Base-by-base conservation (phyloP, 1,284 basidiomycete species). In the Stygiomarasmius scandens region DNA sequence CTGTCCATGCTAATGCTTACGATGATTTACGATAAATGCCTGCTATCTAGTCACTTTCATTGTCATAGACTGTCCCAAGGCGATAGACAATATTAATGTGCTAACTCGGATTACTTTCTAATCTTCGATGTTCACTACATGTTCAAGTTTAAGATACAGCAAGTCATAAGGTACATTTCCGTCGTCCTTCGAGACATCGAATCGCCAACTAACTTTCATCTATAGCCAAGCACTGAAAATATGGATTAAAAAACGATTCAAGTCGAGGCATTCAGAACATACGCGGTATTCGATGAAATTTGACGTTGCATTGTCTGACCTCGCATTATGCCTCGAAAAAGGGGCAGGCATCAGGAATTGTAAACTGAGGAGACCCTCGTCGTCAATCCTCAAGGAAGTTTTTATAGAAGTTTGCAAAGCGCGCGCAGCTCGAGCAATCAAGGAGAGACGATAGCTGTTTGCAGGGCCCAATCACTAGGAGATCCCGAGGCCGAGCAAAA, bases 221-320 rank as follows among this genome's bases (percentile, higher is more conserved):
- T 4, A 85, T 66, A 2, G 83, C 75, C 48, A 84, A 68, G 68
- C 82, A 85, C 83, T 85, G 47, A 11, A 50, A 43, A n/a, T 19
- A 45, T 49, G 14, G 44, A 50, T 52, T 48, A 32, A 44, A n/a
- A 16, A 32, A 23, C 16, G 20, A 23, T 19, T 25, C 22, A 24
- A 22, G 46, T 49, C 23, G 34, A 52, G 23, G 41, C n/a, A 20
- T 43, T n/a, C n/a, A n/a, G 49, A n/a, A 78, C 88, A 67, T 67
- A 94, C 93, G 72, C 88, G 83, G 70, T 93, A 94, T 63, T 95
- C 93, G 45, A 95, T 85, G 64, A 94, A 93, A 58, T 85, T 78
- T 8, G 78, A 71, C 19, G 73, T 68, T 63, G 66, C 32, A n/a
- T 25, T 80, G 62, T 52, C 79, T 53, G 54, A 56, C 12, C 62